Base-by-base conservation (phyloP, 140 eudicot species). In the Ambrosia hybrid region DNA sequence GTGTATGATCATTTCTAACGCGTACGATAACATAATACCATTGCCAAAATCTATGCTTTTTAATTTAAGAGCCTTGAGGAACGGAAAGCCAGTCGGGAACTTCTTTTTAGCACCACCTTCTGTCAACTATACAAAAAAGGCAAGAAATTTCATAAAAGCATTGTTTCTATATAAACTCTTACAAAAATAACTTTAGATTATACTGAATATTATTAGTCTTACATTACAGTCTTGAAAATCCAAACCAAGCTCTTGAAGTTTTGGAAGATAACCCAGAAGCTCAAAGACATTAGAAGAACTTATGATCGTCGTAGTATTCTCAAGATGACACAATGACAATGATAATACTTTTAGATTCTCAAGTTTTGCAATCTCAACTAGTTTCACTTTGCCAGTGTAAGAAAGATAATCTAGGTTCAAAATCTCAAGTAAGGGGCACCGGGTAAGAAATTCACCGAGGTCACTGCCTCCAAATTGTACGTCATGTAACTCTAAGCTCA, bases 231-330 rank as follows among this genome's bases (percentile, higher is more conserved):
- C 11, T 1, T 0, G 0, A 72, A 59, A 26, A 58, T 58, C 10
- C 51, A 72, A 21, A 12, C 2, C 0, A 45, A 72, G 76, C 58
- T 57, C 48, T 14, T 57, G 33, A 30, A 72, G 76, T 45, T 72
- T 58, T 72, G 76, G 68, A 33, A 58, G 39, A 72, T 3, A 49
- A 6, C 58, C 48, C 59, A 59, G 1, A 21, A 72, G 57, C 16
- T 21, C 30, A 21, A 21, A 21, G 30, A 21, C 30, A 21, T 21
- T 21, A 21, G 12, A 21, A 6, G 46, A 72, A 21, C 12, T 0
- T 1, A 4, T 4, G 1, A 1, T 14, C 11, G 12, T 39, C 4
- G 7, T 4, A 39, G 0, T 39, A 21, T 21, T 21, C n/a, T 11
- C 45, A 39, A 57, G 37, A 46, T n/a, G 30, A 21, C 38, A 0